Percentiles rank a stretch among this genome's conserved stretches.
phyloP scores from a whole-genome alignment of 2,329 filamentous ascomycete species.

The Aspergillus versicolor region DNA sequence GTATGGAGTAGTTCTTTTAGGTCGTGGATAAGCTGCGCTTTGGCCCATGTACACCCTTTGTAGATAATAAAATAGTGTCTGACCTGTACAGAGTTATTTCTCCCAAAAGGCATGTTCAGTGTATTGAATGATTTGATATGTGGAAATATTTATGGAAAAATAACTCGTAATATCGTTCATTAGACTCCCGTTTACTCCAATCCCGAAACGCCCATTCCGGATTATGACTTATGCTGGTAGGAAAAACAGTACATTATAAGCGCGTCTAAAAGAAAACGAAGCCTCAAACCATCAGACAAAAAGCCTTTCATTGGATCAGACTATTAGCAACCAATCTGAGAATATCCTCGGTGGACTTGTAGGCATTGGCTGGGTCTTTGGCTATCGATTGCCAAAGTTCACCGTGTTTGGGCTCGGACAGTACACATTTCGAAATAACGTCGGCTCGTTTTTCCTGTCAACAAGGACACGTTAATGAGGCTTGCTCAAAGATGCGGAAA shows the following conservation, averaged over 20 bases:
- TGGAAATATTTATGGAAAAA: background rate
- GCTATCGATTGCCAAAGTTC: slow-evolving; percentile 85
- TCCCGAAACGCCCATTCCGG: background rate
- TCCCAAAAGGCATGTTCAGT: no score
- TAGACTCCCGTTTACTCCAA: background rate
- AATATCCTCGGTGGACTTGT: slow-evolving; percentile 74
- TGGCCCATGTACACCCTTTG: no score
- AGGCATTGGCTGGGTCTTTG: slow-evolving; percentile 81
- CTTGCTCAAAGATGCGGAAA: background rate
- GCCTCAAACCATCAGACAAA: no score
- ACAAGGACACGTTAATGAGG: slow-evolving; percentile 7
- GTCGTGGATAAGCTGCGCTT: background rate
- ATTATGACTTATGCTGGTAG: background rate
- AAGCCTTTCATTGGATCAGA: slow-evolving; percentile 15
- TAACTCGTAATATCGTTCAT: background rate
- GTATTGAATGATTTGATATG: background rate
- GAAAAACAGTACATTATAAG: background rate
- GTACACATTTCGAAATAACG: slow-evolving; percentile 74
- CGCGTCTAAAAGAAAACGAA: background rate
- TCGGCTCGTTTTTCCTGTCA: slow-evolving; percentile 77
- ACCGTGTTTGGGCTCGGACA: slow-evolving; percentile 86
- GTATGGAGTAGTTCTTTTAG: background rate
- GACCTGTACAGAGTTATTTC: no score
- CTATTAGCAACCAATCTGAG: slow-evolving; percentile 71
- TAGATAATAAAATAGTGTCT: no score